These are phyloP conservation scores for Mortierella sp. DNA, from an alignment of 371 early-diverging fungal species.

Conservation along the genomic window DNA sequence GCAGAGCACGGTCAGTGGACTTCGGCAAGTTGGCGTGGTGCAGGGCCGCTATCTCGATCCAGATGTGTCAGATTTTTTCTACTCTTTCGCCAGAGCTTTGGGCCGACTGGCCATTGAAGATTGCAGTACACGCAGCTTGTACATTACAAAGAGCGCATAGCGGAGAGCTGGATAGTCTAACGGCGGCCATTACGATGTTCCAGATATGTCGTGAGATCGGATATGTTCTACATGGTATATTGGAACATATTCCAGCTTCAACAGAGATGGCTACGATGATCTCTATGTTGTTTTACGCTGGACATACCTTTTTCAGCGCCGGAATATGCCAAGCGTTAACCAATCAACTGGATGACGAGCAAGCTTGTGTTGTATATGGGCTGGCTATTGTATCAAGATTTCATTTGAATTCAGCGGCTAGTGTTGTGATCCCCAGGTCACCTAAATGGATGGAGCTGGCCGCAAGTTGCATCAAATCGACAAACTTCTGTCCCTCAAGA, in stretches of 20 bases:
- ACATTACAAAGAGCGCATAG: conserved; percentile 15
- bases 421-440: neutral
- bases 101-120: too few species aligned
- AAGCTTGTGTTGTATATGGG: conserved; percentile 2
- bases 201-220: conserved; percentile 21
- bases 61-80: too few species aligned
- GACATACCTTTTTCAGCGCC: conserved; percentile 12
- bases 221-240: too few species aligned
- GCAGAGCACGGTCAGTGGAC: too few species aligned
- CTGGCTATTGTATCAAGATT: neutral
- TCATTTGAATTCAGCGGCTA: neutral
- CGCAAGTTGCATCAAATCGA: neutral
- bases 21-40: too few species aligned
- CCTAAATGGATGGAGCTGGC: conserved; percentile 14
- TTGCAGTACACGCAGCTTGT: conserved; percentile 12
- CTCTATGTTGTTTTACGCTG: conserved; percentile 14
- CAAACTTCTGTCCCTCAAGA: conserved; percentile 27
- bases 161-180: neutral
- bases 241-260: neutral
- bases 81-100: too few species aligned
- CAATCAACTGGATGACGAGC: conserved; percentile 1
- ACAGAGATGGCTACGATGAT: conserved; percentile 1
- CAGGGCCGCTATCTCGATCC: too few species aligned
- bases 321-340: conserved; percentile 1
- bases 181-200: conserved; percentile 12